Base-by-base conservation (phyloP, 129 eudicot species). In the Helichrysum umbraculigerum region DNA sequence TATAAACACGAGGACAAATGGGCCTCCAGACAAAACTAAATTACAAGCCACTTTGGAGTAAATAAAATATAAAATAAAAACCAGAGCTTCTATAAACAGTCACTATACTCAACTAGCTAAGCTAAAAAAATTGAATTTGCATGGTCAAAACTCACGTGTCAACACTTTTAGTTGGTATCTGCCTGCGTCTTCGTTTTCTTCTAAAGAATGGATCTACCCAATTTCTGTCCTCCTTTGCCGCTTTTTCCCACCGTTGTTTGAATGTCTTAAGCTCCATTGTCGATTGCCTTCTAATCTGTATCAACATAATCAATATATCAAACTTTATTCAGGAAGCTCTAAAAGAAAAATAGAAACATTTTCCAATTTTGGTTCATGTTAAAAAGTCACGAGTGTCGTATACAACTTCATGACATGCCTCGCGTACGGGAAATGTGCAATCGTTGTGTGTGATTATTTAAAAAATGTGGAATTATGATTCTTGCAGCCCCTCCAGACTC, bases 201-300 rank as follows among this genome's bases (percentile, higher is more conserved):
- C 70, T 66, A 17, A 86, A 72, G 59, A 77, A 88, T 33, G 88
- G 92, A 81, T 88, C 96, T 30, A 83, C 90, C 98, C 98, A 93
- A 42, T 86, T 74, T 68, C 3, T 73, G 78, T 93, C 96, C 62
- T 85, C 87, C 81, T 85, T 80, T 16, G 81, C 87, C 0, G 98
- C 98, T 74, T 76, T 54, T 73, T 93, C 91, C 98, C 98, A 93
- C 14, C 98, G 85, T 15, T 84, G 86, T 81, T 88, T 88, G 39
- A 93, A 93, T 25, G 47, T 87, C 65, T 83, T 83, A 58, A 90
- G 92, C 86, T 93, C 98, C 10, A 32, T 50, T 7, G 95, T 86
- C 7, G 98, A 88, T 65, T 93, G 95, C 78, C 92, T 88, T 66
- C 98, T 83, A 25, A 92, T 88, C 98, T 92, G 92, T 74, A 74